phyloP scores from a whole-genome alignment of 371 early-diverging fungal genomes.

The Mortierella sp. region DNA sequence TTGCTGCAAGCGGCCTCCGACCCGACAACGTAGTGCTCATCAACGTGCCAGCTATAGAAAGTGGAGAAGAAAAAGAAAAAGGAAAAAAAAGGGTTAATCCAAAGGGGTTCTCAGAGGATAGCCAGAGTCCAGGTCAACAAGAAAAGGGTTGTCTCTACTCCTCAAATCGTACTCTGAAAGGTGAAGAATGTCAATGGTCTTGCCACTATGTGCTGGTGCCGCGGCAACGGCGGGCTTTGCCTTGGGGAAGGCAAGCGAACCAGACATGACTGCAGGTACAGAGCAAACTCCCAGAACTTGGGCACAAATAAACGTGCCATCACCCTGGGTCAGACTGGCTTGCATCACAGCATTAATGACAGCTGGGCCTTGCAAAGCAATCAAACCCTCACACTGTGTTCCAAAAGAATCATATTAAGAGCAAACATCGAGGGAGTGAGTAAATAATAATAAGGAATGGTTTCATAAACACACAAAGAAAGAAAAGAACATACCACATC shows the following conservation, averaged over 20 bases:
- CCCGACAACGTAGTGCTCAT: constrained; percentile 63
- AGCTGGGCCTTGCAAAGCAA: background rate
- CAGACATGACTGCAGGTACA: constrained; percentile 21
- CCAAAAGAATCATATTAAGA: too few species aligned
- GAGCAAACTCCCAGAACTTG: constrained; percentile 35
- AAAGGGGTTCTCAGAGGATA: too few species aligned
- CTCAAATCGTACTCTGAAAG: constrained; percentile 58
- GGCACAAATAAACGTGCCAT: constrained; percentile 25
- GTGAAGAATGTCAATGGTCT: constrained; percentile 62
- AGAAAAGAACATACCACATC: background rate
- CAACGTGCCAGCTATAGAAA: constrained; percentile 62
- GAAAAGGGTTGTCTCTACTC: too few species aligned
- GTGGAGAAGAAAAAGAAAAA: background rate
- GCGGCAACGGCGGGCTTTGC: constrained; percentile 54
- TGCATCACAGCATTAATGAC: background rate
- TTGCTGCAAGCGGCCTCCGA: constrained; percentile 63
- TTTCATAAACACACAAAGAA: background rate
- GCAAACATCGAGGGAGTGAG: too few species aligned
- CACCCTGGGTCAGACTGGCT: background rate
- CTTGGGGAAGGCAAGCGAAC: constrained; percentile 60
- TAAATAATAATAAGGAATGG: background rate
- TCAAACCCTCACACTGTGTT: background rate
- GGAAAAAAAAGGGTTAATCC: background rate
- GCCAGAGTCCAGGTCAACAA: too few species aligned
- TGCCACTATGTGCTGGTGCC: constrained; percentile 42